Conservation (phyloP, 129 eudicot genomes). For the Chrysanthemum lavandulifolium region DNA sequence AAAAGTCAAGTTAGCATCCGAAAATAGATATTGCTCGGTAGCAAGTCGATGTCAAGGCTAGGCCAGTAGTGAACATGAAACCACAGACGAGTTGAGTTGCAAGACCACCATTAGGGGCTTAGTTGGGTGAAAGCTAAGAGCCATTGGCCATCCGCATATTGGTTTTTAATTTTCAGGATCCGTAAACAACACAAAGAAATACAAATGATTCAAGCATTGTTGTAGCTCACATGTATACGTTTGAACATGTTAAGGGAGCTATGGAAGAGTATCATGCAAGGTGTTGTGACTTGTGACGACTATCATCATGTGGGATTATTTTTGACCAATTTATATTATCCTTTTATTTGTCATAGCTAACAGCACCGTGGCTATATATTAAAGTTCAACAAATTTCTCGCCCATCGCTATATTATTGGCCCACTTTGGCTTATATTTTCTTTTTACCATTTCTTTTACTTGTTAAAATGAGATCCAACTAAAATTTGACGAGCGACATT, state of each 20-base stretch:
- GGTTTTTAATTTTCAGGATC: neutral
- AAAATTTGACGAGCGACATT: no score
- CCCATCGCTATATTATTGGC: no score
- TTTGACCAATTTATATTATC: no score
- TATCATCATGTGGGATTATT: no score
- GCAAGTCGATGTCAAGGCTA: conserved; percentile 29
- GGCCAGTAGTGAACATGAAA: conserved; percentile 15
- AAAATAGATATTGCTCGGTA: conserved; percentile 25
- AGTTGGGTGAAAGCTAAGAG: neutral
- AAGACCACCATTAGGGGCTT: conserved; percentile 27
- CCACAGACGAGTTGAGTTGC: conserved; percentile 33
- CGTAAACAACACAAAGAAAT: neutral
- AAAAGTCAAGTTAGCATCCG: conserved; percentile 24
- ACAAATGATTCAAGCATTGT: neutral
- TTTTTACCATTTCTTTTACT: no score
- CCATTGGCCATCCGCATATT: no score
- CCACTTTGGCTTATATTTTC: no score
- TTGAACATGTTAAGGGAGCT: conserved; percentile 17
- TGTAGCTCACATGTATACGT: conserved; percentile 6
- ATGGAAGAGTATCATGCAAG: neutral
- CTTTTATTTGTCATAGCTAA: no score
- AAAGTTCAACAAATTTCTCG: no score
- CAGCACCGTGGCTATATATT: no score
- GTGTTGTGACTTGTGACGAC: no score
- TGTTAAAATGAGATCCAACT: no score